Percentiles rank a stretch among this genome's conserved stretches.
Conservation (phyloP, 78 protist species). For the slime mould (Dictyostelium discoideum) region dicty_2.7 NC_007088.5:7713501-7714000, state of each 20-base stretch:
- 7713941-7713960: not conserved
- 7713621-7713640: not conserved
- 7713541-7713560: not conserved
- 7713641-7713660: not conserved
- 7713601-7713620: not conserved
- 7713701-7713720: not conserved
- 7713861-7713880: constrained; percentile 11
- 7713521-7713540: not conserved
- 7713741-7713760: not conserved
- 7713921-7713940: not conserved
- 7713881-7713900: not conserved
- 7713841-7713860: constrained; percentile 4
- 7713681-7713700: not conserved
- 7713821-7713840: constrained; percentile 14
- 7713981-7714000: constrained; percentile 10
- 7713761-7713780: not conserved
- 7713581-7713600: not conserved
- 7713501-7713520: not conserved
- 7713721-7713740: not conserved
- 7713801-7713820: constrained; percentile 18
- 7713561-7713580: not conserved
- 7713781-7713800: not conserved
- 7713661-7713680: not conserved
- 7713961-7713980: constrained; percentile 4
- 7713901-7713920: not conserved